Evolutionary conservation across 225 moss, liverwort and hornwort genomes (phyloP), one percentile per base, ranked within the genome.

Genomic region (Anthoceros angustus): DNA sequence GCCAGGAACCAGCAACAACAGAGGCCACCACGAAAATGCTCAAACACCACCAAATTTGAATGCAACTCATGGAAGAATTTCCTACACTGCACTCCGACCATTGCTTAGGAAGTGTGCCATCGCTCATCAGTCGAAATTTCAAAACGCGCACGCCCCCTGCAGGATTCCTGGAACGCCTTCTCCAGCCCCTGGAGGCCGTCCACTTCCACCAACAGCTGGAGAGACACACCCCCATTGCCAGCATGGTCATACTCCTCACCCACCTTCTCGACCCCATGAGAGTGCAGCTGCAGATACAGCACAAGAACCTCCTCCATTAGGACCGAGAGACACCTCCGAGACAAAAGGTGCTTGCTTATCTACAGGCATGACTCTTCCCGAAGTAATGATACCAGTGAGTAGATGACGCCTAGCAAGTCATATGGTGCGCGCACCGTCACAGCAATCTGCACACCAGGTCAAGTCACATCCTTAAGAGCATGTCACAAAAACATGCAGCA

Each of bases 381-480:
- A 2, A 42, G 66, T 24, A 16, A 18, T 66, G 81, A 77, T 77
- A 84, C 84, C 64, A 84, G 81, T 65, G 81, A 70, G 73, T 84
- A 84, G 63, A 84, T 71, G 23, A 74, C 72, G 55, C 84, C 84
- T 61, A 84, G 84, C 61, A 75, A 65, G 68, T 84, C 84, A 64
- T 74, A 84, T 64, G 78, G 78, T 46, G 71, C 75, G 66, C 77
- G 67, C 42, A 84, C 49, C 70, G 69, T 73, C 62, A 81, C 25
- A 21, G 50, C 68, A 41, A 71, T 79, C 81, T 82, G 67, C 66
- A 61, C 43, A 42, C 66, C 43, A 49, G 74, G 64, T 66, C 45
- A 41, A 66, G 26, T 64, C 23, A 45, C 21, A 66, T 39, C 25
- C 61, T 23, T 67, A 43, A 46, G 42, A 40, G 7, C n/a, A 18